Conservation (phyloP, 2,329 filamentous ascomycete genomes). For the Epichloe aotearoae region DNA sequence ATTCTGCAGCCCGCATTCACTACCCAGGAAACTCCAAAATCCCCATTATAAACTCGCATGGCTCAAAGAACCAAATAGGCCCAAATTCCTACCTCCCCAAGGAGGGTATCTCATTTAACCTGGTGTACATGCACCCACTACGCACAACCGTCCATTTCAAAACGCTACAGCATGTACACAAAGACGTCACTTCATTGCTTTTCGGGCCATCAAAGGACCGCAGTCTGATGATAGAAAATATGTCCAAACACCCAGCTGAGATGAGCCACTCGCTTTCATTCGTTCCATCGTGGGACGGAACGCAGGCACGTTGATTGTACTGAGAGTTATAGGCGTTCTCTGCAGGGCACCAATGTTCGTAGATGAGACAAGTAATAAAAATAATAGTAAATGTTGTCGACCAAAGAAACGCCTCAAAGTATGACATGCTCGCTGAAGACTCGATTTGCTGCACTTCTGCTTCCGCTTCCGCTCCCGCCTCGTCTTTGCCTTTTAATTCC, state of each 20-base stretch:
- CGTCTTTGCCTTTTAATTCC: background rate
- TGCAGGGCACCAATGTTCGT: background rate
- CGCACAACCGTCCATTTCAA: no score
- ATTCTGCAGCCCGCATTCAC: no score
- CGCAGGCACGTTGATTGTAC: background rate
- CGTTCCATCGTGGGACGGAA: background rate
- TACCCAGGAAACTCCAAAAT: no score
- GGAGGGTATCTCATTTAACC: no score
- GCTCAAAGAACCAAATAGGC: no score
- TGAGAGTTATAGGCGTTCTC: background rate
- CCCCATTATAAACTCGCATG: no score
- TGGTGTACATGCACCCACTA: no score
- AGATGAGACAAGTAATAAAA: background rate
- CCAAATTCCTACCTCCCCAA: no score
- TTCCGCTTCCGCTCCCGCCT: background rate
- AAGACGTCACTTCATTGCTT: background rate
- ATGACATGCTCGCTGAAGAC: background rate
- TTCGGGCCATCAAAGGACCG: background rate
- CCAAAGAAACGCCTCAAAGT: background rate
- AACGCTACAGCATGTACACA: no score
- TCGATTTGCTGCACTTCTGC: background rate
- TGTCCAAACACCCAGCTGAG: background rate
- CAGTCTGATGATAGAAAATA: background rate
- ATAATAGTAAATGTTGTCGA: background rate
- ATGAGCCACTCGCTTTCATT: background rate